Evolutionary conservation across 768 basidiomycete species (phyloP), one percentile per base, ranked within the genome.

Genomic region (Rhizopogon vinicolor): DNA sequence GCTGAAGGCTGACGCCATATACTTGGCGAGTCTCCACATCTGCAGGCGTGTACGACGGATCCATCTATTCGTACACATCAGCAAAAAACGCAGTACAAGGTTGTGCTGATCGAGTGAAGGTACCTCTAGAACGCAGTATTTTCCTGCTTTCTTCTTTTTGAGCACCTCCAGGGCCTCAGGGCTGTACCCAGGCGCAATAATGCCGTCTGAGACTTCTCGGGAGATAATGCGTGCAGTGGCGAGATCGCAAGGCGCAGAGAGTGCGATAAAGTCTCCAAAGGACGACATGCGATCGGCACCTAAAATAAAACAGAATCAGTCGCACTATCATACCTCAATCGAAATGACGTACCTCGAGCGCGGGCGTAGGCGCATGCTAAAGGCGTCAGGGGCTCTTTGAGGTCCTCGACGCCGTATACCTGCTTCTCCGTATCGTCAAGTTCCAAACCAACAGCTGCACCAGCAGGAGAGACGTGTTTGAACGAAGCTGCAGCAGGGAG

Each of bases 271-370:
- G 74, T 99, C 97, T 5, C 97, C 97, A 68, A 98, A 99, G 2
- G 96, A 98, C 1, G 96, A 98, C 97, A 99, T 99, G 52, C 97
- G 86, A 69, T 99, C 97, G 22, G 97, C 96, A 54, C 94, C 91
- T 91, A 60, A 6, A 60, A 54, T 31, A 59, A 25, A 19, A 45
- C 16, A 53, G 25, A 25, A 25, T 25, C 16, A 54, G 53, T 42
- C 45, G 41, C 19, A 8, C 40, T 19, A 9, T 35, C 22, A 31
- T 29, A 49, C 35, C n/a, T 33, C 31, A 46, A 25, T 25, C 37
- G 16, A 35, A 31, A 10, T 45, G 8, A 69, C 78, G 48, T 59
- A 88, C 92, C 96, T 66, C 97, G 85, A 46, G 97, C 97, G 44
- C 97, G 87, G 44, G 97, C 96, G 63, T 99, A 99, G 0, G 97